Percentiles rank a stretch among this genome's conserved stretches.
Conservation (phyloP, 106 monocot species). For the Dioscorea zingiberensis region DNA sequence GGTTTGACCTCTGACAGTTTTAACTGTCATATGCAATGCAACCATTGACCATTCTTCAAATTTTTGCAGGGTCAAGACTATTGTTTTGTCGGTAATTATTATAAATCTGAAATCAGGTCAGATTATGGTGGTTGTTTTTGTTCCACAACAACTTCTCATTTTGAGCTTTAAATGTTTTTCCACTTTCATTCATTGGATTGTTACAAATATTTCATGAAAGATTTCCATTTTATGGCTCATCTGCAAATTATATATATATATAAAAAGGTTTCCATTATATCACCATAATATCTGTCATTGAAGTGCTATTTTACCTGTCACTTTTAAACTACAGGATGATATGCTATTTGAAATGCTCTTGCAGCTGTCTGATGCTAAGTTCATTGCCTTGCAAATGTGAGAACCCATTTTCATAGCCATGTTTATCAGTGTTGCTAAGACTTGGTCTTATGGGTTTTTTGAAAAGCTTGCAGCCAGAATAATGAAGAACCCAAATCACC, state of each 20-base stretch:
- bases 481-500: constrained; percentile 5
- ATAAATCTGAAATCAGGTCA: too few relatives aligned
- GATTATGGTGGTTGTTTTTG: neutral
- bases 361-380: constrained; percentile 52
- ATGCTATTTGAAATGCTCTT: constrained; percentile 79
- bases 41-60: too few relatives aligned
- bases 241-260: too few relatives aligned
- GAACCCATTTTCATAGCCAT: constrained; percentile 4
- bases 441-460: constrained; percentile 6
- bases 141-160: neutral
- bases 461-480: constrained; percentile 26
- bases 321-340: constrained; percentile 65
- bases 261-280: neutral
- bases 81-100: too few relatives aligned
- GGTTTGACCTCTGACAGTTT: too few relatives aligned
- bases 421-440: neutral
- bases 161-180: neutral
- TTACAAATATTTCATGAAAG: neutral
- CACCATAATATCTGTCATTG: neutral
- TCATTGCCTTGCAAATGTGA: constrained; percentile 36
- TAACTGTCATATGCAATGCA: too few relatives aligned
- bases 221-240: neutral
- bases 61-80: too few relatives aligned
- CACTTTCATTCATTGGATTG: neutral
- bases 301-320: neutral